Evolutionary conservation across 768 basidiomycete species (phyloP).

Genomic region (Amyloporia xantha): DNA sequence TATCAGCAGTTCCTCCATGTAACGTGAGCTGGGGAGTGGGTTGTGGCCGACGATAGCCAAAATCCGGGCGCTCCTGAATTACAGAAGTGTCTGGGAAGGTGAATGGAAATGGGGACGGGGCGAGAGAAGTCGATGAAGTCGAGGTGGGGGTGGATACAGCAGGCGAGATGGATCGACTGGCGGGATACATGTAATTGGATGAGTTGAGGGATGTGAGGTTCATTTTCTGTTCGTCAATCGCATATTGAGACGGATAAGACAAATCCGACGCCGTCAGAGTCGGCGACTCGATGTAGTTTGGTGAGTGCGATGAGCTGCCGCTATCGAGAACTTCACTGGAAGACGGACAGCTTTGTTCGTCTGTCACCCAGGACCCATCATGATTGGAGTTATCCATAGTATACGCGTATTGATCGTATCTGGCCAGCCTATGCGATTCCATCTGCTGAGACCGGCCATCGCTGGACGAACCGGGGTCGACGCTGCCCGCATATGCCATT

Average conservation of each 20-base stretch:
- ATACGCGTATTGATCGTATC: constrained; percentile 47
- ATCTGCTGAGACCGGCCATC: constrained; percentile 26
- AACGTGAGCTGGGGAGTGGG: constrained; percentile 59
- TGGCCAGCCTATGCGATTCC: constrained; percentile 35
- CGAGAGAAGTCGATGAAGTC: constrained; percentile 41
- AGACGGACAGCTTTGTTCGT: constrained; percentile 21
- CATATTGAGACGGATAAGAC: constrained; percentile 38
- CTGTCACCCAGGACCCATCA: constrained; percentile 24
- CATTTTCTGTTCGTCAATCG: constrained; percentile 52
- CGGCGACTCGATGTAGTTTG: constrained; percentile 50
- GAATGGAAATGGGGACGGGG: constrained; percentile 65
- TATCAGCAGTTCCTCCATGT: constrained; percentile 68
- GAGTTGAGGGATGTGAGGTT: constrained; percentile 42
- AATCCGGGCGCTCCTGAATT: constrained; percentile 53
- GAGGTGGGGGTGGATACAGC: constrained; percentile 58
- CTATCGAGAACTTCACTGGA: constrained; percentile 34
- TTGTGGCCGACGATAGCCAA: constrained; percentile 56
- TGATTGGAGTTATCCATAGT: constrained; percentile 28
- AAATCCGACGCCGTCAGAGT: constrained; percentile 44
- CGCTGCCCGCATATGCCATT: constrained; percentile 28
- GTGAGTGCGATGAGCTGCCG: constrained; percentile 44
- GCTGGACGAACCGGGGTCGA: constrained; percentile 25
- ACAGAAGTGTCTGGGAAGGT: constrained; percentile 49
- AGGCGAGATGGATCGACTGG: constrained; percentile 69
- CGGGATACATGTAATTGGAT: constrained; percentile 53